Percentiles rank a stretch among this genome's conserved stretches.
Conservation (phyloP, 768 basidiomycete genomes). For the Cantharellus anzutake region DNA sequence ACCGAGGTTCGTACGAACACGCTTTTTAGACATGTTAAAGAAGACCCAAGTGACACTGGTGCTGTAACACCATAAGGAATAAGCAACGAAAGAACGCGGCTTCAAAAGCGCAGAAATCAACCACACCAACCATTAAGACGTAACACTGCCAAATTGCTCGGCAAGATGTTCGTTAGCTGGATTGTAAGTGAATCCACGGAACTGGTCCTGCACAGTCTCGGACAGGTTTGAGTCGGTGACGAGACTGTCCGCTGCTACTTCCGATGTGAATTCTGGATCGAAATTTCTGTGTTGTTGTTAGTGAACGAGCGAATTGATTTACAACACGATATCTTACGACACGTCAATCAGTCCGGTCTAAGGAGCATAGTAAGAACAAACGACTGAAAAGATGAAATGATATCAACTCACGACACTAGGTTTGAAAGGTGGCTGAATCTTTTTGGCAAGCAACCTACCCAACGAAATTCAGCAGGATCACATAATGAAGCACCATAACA, state of each 20-base stretch:
- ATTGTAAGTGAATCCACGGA: constrained; percentile 68
- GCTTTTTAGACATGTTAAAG: too few species aligned
- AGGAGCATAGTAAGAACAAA: neutral
- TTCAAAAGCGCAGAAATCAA: too few species aligned
- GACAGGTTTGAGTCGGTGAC: constrained; percentile 84
- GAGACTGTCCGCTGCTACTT: constrained; percentile 87
- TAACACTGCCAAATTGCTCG: neutral
- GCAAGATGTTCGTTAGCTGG: constrained; percentile 12
- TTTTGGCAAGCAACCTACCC: constrained; percentile 56
- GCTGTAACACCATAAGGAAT: too few species aligned
- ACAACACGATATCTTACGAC: neutral
- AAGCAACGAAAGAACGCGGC: too few species aligned
- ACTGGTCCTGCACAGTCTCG: constrained; percentile 94
- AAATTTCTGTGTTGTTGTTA: constrained; percentile 43
- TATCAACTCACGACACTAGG: constrained; percentile 61
- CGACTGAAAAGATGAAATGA: neutral
- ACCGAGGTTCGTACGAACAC: too few species aligned
- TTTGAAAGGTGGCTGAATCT: constrained; percentile 95
- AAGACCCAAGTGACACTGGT: too few species aligned
- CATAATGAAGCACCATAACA: neutral
- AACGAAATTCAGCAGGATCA: neutral
- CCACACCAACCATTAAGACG: neutral
- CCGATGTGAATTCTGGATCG: constrained; percentile 92
- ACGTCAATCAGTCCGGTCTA: constrained; percentile 9
- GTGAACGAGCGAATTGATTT: constrained; percentile 31